Percentiles rank a stretch among this genome's conserved stretches.
Conservation (phyloP, 2,329 filamentous ascomycete species). For the Penicillium sclerotiorum region DNA sequence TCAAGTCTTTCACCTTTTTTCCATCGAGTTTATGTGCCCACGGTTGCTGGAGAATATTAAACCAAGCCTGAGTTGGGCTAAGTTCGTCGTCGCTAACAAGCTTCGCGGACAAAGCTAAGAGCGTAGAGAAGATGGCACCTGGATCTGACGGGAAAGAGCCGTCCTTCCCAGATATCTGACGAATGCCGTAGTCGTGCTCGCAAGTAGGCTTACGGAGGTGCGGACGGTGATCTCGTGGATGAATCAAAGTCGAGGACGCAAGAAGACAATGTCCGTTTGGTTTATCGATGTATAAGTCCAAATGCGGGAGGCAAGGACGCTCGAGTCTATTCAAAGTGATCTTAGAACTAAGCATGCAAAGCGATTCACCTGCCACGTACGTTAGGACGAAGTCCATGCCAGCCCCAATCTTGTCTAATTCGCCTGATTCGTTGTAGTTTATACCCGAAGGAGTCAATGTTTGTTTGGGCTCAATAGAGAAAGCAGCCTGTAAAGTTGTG, state of each 20-base stretch:
- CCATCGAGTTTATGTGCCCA: slow-evolving; percentile 24
- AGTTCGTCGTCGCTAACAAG: slow-evolving; percentile 29
- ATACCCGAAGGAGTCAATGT: background rate
- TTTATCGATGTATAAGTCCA: slow-evolving; percentile 22
- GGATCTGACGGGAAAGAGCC: background rate
- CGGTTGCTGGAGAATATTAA: slow-evolving; percentile 28
- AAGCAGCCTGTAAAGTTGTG: background rate
- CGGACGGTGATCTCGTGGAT: slow-evolving; percentile 5
- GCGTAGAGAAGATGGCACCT: slow-evolving; percentile 16
- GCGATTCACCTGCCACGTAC: slow-evolving; percentile 20
- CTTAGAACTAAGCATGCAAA: background rate
- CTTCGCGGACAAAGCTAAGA: slow-evolving; percentile 14
- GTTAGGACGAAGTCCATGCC: slow-evolving; percentile 39
- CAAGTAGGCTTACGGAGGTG: too few species aligned
- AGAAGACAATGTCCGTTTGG: slow-evolving; percentile 34
- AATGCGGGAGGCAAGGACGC: slow-evolving; percentile 37
- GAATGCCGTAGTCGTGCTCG: too few species aligned
- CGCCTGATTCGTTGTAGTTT: background rate
- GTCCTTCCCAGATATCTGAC: background rate
- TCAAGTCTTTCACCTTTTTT: slow-evolving; percentile 22
- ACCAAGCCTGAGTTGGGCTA: slow-evolving; percentile 41
- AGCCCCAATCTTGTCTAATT: slow-evolving; percentile 19
- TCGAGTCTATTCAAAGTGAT: slow-evolving; percentile 30
- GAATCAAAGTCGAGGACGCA: slow-evolving; percentile 31
- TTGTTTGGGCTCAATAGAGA: background rate